Conservation (phyloP, 352 stramenopile genomes). For the Phytopythium ostracodes region DNA sequence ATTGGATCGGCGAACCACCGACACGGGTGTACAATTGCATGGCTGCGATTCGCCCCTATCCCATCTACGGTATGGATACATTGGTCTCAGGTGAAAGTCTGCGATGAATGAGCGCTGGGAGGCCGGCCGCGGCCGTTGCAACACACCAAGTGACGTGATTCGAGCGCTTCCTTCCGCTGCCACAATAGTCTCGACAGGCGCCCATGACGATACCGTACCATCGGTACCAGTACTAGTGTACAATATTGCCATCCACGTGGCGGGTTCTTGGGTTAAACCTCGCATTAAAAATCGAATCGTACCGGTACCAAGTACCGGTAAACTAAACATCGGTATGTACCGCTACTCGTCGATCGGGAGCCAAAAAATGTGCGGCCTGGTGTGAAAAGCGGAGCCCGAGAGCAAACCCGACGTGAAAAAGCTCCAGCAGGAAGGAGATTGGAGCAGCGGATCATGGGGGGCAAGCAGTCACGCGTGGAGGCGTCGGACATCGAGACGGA, state of each 20-base stretch:
- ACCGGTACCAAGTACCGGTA: background rate
- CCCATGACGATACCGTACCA: too few relatives aligned
- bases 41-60: background rate
- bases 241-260: too few relatives aligned
- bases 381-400: background rate
- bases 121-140: too few relatives aligned
- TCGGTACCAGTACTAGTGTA: too few relatives aligned
- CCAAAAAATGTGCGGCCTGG: constrained; percentile 4
- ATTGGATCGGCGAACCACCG: background rate
- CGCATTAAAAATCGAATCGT: background rate
- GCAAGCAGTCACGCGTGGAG: constrained; percentile 75
- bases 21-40: background rate
- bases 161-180: too few relatives aligned
- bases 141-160: too few relatives aligned
- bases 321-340: background rate
- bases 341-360: background rate
- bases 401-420: constrained; percentile 31
- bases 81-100: too few relatives aligned
- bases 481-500: constrained; percentile 51
- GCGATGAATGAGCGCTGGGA: too few relatives aligned
- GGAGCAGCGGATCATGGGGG: constrained; percentile 43
- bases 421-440: constrained; percentile 12
- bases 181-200: too few relatives aligned
- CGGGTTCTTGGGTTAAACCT: too few relatives aligned
- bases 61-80: background rate